Percentiles rank a stretch among this genome's conserved stretches.
Evolutionary conservation across 2,329 filamentous ascomycete species (phyloP).

Genomic region (Alternaria brassicicola): DNA sequence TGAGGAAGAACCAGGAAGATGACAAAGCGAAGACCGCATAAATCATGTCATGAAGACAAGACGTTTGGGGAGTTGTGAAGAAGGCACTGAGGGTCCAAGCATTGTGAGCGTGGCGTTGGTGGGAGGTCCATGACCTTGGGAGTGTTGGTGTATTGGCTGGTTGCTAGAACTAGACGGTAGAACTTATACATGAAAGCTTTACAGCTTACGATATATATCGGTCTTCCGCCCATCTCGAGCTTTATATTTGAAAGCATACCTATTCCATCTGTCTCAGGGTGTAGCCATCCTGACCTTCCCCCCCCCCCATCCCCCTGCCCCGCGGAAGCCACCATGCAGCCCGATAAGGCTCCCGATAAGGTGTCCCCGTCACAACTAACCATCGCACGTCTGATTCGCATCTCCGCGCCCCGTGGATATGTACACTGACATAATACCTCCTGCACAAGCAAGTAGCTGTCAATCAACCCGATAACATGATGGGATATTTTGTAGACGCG

Average conservation of each 20-base stretch:
- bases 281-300: neutral
- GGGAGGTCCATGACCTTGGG: neutral
- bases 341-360: slow-evolving; percentile 13
- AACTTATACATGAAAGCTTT: neutral
- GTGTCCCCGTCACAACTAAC: neutral
- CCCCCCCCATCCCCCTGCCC: slow-evolving; percentile 4
- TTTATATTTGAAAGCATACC: neutral
- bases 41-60: neutral
- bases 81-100: neutral
- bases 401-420: slow-evolving; percentile 50
- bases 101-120: neutral
- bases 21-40: slow-evolving; percentile 32
- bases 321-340: slow-evolving; percentile 8
- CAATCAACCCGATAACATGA: slow-evolving; percentile 50
- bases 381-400: slow-evolving; percentile 18
- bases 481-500: neutral
- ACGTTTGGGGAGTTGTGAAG: neutral
- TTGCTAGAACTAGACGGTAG: neutral
- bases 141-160: neutral
- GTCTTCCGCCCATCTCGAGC: neutral
- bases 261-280: neutral
- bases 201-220: neutral
- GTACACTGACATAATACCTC: slow-evolving; percentile 24
- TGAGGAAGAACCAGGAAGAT: slow-evolving; percentile 37
- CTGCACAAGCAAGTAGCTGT: neutral